Evolutionary conservation across 441 rosid species (phyloP).

Genomic region (Corymbia calophylla): DNA sequence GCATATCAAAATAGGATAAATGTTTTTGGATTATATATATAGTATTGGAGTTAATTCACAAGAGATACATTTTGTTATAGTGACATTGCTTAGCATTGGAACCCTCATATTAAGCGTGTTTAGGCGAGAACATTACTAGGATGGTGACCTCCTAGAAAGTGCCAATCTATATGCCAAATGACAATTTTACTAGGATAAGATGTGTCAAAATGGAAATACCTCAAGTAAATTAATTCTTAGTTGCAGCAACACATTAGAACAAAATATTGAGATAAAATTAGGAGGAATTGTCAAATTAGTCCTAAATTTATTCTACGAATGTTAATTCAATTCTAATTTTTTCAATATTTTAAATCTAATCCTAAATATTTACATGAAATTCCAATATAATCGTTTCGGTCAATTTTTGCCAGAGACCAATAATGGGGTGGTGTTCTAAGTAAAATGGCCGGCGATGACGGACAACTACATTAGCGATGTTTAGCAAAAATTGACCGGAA

Average conservation of each 20-base stretch:
- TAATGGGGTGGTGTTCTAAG: fast-evolving
- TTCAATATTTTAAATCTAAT: not conserved
- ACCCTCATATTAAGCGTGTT: not conserved
- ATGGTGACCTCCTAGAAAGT: not conserved
- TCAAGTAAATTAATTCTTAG: not conserved
- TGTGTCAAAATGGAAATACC: not conserved
- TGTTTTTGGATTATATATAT: not conserved
- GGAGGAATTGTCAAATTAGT: not conserved
- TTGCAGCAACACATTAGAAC: not conserved
- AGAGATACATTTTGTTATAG: not conserved
- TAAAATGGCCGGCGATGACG: fast-evolving
- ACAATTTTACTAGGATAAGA: not conserved
- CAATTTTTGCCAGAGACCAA: not conserved
- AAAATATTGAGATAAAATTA: not conserved
- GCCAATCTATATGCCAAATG: not conserved
- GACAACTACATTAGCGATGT: fast-evolving
- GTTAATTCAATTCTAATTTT: not conserved
- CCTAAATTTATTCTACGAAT: not conserved
- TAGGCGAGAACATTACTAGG: not conserved
- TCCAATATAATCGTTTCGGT: not conserved
- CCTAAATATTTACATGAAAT: not conserved
- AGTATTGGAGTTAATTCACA: not conserved
- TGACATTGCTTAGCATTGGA: not conserved
- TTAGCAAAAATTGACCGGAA: fast-evolving
- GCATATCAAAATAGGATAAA: not conserved